phyloP scores from a whole-genome alignment of 805 yeast species.

The Saccharomycopsis javanensis region DNA sequence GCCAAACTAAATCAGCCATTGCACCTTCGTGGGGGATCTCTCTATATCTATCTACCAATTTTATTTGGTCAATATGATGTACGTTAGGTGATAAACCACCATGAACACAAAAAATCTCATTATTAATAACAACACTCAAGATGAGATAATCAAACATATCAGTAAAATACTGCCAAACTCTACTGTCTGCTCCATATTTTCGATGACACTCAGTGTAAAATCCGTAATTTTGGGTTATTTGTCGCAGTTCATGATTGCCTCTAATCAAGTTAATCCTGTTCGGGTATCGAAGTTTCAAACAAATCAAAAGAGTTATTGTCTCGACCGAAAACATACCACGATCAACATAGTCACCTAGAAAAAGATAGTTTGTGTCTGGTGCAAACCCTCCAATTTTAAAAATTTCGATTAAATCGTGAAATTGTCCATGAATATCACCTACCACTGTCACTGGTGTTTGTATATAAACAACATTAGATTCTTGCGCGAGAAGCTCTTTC shows the following conservation, averaged over 20 bases:
- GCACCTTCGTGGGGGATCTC: conserved; percentile 99
- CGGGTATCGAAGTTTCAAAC: conserved; percentile 83
- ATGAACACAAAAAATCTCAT: conserved; percentile 86
- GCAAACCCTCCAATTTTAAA: conserved; percentile 89
- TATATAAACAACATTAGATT: conserved; percentile 80
- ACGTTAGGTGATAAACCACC: conserved; percentile 96
- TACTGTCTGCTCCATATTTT: conserved; percentile 66
- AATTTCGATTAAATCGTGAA: conserved; percentile 85
- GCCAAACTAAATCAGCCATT: conserved; percentile 98
- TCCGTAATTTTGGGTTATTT: conserved; percentile 95
- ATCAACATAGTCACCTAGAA: conserved; percentile 94
- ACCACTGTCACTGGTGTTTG: conserved; percentile 87
- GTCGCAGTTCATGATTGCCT: conserved; percentile 95
- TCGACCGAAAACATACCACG: conserved; percentile 91
- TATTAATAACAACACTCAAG: conserved; percentile 81
- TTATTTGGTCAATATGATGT: conserved; percentile 85
- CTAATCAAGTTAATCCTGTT: conserved; percentile 69
- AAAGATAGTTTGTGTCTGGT: conserved; percentile 87
- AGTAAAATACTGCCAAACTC: conserved; percentile 83
- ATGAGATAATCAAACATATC: conserved; percentile 89
- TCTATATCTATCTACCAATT: conserved; percentile 79
- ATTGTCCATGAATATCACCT: conserved; percentile 97
- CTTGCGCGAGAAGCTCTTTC: conserved; percentile 69
- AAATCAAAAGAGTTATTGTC: conserved; percentile 75
- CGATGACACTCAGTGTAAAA: conserved; percentile 90